Conservation (phyloP, 2,329 filamentous ascomycete genomes). For the Alternaria angustiovoidea region DNA sequence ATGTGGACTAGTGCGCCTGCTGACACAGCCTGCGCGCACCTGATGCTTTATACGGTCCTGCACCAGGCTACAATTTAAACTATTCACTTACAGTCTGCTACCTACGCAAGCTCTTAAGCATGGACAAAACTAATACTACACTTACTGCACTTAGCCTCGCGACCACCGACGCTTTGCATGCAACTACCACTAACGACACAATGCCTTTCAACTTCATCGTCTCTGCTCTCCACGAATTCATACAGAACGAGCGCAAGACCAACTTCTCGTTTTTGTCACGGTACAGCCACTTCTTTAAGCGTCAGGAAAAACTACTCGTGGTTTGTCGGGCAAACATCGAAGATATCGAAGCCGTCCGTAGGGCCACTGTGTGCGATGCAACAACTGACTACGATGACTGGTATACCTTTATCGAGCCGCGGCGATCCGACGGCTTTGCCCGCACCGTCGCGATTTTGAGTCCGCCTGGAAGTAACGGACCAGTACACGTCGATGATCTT, state of each 20-base stretch:
- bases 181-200: not conserved
- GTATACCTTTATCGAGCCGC: conserved; percentile 18
- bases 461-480: not conserved
- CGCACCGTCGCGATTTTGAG: conserved; percentile 11
- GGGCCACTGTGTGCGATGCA: not conserved
- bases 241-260: conserved; percentile 18
- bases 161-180: not conserved
- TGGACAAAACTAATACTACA: not conserved
- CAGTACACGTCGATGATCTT: not conserved
- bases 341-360: not conserved
- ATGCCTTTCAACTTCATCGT: conserved; percentile 11
- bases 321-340: conserved; percentile 5
- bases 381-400: not conserved
- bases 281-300: conserved; percentile 18
- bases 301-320: conserved; percentile 14
- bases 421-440: not conserved
- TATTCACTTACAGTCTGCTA: not conserved
- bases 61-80: not conserved
- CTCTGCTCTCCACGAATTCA: conserved; percentile 17
- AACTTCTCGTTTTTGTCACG: conserved; percentile 25
- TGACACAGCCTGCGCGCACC: conserved; percentile 1
- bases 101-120: not conserved
- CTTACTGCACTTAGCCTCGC: not conserved
- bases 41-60: not conserved
- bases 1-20: not conserved